Evolutionary conservation across 331 rosid genomes (phyloP).

Genomic region (Quercus tomentella): DNA sequence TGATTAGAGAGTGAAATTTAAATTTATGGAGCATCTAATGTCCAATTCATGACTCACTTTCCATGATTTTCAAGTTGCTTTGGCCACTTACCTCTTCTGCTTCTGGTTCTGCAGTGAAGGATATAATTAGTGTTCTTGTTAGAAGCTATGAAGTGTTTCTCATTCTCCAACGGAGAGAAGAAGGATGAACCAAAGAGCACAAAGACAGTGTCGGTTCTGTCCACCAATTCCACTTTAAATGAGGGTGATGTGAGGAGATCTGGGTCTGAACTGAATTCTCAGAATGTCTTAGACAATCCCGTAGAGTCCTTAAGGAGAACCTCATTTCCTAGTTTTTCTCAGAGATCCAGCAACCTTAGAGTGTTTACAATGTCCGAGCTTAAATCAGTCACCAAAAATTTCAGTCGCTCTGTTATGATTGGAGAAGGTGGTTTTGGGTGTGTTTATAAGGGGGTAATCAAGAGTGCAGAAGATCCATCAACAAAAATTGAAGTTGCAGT

Average conservation of each 20-base stretch:
- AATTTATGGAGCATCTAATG: conserved; percentile 1
- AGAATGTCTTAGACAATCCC: conserved; percentile 55
- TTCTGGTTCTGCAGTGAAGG: conserved; percentile 31
- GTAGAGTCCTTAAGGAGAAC: conserved; percentile 65
- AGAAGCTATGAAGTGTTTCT: conserved; percentile 69
- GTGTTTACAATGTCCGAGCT: conserved; percentile 75
- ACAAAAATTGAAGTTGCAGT: conserved; percentile 73
- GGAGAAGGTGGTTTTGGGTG: conserved; percentile 99
- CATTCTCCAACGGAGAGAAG: conserved; percentile 49
- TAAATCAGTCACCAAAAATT: conserved; percentile 74
- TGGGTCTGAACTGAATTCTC: conserved; percentile 68
- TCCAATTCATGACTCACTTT: conserved; percentile 11
- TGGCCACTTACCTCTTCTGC: conserved; percentile 7
- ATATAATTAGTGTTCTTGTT: neutral
- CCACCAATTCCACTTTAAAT: conserved; percentile 35
- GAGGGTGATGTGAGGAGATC: conserved; percentile 57
- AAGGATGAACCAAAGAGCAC: conserved; percentile 57
- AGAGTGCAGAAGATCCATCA: conserved; percentile 58
- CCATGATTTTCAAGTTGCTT: conserved; percentile 20
- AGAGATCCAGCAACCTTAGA: conserved; percentile 73
- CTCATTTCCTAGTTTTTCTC: conserved; percentile 59
- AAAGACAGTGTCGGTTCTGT: conserved; percentile 28
- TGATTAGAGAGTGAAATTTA: conserved; percentile 13
- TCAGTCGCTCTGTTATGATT: conserved; percentile 75
- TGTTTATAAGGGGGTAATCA: conserved; percentile 69